Evolutionary conservation across 768 basidiomycete genomes (phyloP).

Genomic region (Pholiota molesta): DNA sequence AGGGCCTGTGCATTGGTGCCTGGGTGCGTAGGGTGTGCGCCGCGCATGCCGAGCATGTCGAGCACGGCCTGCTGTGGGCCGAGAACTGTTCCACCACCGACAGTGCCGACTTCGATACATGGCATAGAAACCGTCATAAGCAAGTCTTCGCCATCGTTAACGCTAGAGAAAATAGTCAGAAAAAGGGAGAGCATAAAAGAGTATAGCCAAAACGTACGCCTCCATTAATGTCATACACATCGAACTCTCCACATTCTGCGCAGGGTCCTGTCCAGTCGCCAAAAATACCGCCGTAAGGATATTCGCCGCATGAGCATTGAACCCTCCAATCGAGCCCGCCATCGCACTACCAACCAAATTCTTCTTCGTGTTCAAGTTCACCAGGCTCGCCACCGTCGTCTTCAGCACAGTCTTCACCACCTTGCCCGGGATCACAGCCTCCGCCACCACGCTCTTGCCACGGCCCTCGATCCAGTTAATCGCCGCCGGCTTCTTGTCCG

Average conservation of each 20-base stretch:
- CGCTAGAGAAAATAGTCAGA: slow-evolving; percentile 44
- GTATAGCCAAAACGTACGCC: slow-evolving; percentile 62
- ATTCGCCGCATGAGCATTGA: slow-evolving; percentile 98
- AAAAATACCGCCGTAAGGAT: slow-evolving; percentile 95
- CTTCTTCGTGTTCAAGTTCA: slow-evolving; percentile 95
- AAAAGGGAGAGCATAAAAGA: slow-evolving; percentile 3
- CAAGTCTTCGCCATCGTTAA: slow-evolving; percentile 87
- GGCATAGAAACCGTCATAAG: slow-evolving; percentile 97
- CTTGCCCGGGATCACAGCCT: slow-evolving; percentile 89
- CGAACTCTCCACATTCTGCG: slow-evolving; percentile 98
- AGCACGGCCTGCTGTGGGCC: slow-evolving; percentile 88
- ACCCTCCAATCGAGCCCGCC: slow-evolving; percentile 97
- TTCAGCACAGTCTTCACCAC: slow-evolving; percentile 90
- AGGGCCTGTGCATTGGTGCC: slow-evolving; percentile 90
- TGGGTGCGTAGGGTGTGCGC: slow-evolving; percentile 84
- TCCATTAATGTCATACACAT: slow-evolving; percentile 99
- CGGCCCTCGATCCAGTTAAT: slow-evolving; percentile 99
- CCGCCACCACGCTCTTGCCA: slow-evolving; percentile 97
- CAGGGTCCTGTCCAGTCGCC: slow-evolving; percentile 98
- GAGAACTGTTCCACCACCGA: slow-evolving; percentile 95
- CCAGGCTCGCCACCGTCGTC: slow-evolving; percentile 89
- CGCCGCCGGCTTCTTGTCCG: slow-evolving; percentile 99
- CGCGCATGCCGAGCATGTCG: slow-evolving; percentile 91
- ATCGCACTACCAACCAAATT: slow-evolving; percentile 96
- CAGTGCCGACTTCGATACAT: slow-evolving; percentile 98